These are phyloP conservation scores for Nannochloris sp. DNA, from an alignment of 139 green algal genomes.

Conservation along the genomic window DNA sequence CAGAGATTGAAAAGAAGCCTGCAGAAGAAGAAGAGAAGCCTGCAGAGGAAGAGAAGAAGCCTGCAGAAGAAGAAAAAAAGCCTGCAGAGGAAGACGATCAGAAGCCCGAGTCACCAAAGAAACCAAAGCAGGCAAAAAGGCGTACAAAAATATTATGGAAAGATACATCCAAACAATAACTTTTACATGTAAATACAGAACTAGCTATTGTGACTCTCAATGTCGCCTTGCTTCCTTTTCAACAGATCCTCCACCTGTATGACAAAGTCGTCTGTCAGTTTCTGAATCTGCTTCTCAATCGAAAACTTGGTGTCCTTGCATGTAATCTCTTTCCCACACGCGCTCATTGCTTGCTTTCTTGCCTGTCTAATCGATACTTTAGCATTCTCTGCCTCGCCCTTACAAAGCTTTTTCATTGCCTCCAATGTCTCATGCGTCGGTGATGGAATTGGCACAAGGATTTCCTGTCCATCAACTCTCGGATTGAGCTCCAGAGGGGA, in stretches of 20 bases:
- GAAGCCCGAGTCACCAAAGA: neutral
- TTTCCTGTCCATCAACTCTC: constrained; percentile 29
- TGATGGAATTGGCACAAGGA: constrained; percentile 44
- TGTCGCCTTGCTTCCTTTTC: constrained; percentile 22
- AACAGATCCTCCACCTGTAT: constrained; percentile 15
- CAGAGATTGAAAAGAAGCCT: neutral
- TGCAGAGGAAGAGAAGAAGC: neutral
- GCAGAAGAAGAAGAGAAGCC: neutral
- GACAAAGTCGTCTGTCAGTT: constrained; percentile 38
- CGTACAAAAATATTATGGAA: neutral
- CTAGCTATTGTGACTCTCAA: constrained; percentile 22
- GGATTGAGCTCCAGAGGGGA: constrained; percentile 55
- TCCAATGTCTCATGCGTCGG: constrained; percentile 33
- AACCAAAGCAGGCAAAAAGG: neutral
- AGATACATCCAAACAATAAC: neutral
- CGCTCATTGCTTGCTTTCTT: constrained; percentile 41
- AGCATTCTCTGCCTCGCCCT: constrained; percentile 47
- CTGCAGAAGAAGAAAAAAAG: neutral
- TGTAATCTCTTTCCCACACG: constrained; percentile 19
- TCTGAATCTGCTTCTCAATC: constrained; percentile 43
- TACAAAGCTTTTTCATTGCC: constrained; percentile 53
- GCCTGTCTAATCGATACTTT: constrained; percentile 49
- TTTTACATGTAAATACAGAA: constrained; percentile 2
- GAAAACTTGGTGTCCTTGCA: constrained; percentile 22
- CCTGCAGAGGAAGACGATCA: neutral